Evolutionary conservation across 768 basidiomycete species (phyloP), one percentile per base, ranked within the genome.

Genomic region (Tulasnella sp.): DNA sequence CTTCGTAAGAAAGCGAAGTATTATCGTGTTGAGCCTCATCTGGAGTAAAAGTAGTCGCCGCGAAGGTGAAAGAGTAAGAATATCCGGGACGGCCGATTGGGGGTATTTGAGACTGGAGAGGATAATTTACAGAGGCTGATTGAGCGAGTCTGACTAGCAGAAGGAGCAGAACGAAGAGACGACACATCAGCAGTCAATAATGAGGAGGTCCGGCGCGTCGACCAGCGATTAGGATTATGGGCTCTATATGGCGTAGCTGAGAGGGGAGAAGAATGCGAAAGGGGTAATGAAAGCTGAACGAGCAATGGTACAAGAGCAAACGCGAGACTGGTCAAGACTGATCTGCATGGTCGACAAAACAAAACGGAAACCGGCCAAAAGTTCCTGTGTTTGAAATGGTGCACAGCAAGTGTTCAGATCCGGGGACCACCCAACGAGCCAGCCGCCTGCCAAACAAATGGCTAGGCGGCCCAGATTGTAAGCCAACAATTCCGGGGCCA

Each of bases 51-150:
- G 92, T 91, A 51, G 71, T 67, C 3, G 74, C 67, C 63, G 84
- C 78, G 65, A 88, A 76, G 13, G 82, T 70, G 84, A 89, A 97
- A 49, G 76, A 74, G 69, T 80, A 98, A 45, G 75, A 73, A 56
- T 78, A 65, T 67, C 75, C 74, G 41, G 83, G 71, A 61, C 88
- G 83, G 21, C 89, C 91, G 62, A 96, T 80, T 44, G 77, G 76
- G 19, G 93, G 91, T 45, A 82, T 79, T 72, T 98, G 94, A 30
- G 75, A 74, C 62, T 80, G 76, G 42, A 90, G 73, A 27, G 87
- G 81, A 68, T 79, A 78, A 50, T 74, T 67, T 45, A 92, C 74
- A 59, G 69, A 73, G 44, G 80, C 74, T 56, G 69, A 70, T 49
- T 5, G 10, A 21, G 41, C 41, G 53, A 51, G 4, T 0, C 23